These are phyloP conservation scores for Saccharomycodes ludwigii DNA, from an alignment of 805 yeast genomes.

Conservation along the genomic window DNA sequence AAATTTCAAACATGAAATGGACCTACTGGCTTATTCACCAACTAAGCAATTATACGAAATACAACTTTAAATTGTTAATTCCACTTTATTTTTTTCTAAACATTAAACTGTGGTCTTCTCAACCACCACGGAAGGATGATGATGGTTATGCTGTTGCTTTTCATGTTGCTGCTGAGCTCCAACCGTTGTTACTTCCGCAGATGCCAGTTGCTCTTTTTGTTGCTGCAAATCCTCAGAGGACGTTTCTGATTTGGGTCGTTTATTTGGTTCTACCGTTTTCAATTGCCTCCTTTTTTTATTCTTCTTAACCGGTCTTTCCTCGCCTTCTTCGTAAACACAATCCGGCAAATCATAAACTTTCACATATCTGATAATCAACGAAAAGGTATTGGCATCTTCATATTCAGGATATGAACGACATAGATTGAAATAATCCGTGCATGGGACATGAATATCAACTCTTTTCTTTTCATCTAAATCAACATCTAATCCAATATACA, in stretches of 20 bases:
- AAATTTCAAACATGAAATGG: too few species aligned
- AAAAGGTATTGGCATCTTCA: slow-evolving; percentile 37
- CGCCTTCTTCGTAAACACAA: slow-evolving; percentile 75
- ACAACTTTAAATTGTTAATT: too few species aligned
- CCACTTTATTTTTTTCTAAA: too few species aligned
- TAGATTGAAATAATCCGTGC: slow-evolving; percentile 73
- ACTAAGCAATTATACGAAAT: too few species aligned
- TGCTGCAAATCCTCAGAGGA: too few species aligned
- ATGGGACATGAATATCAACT: slow-evolving; percentile 78
- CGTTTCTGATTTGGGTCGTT: slow-evolving; percentile 25
- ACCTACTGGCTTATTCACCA: too few species aligned
- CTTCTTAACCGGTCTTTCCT: slow-evolving; percentile 55
- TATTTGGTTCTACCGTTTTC: slow-evolving; percentile 10
- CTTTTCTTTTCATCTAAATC: slow-evolving; percentile 40
- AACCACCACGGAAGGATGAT: too few species aligned
- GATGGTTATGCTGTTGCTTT: too few species aligned
- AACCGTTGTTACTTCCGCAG: too few species aligned
- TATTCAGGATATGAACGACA: slow-evolving; percentile 70
- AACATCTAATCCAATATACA: slow-evolving; percentile 66
- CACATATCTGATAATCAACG: slow-evolving; percentile 58
- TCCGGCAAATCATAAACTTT: slow-evolving; percentile 73
- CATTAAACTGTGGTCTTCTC: too few species aligned
- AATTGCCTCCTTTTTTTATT: slow-evolving; percentile 34
- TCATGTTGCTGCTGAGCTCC: too few species aligned
- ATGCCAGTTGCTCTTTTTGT: too few species aligned